Evolutionary conservation across 1,139 yeast genomes (phyloP).

Genomic region (Yamadazyma friedrichii): DNA sequence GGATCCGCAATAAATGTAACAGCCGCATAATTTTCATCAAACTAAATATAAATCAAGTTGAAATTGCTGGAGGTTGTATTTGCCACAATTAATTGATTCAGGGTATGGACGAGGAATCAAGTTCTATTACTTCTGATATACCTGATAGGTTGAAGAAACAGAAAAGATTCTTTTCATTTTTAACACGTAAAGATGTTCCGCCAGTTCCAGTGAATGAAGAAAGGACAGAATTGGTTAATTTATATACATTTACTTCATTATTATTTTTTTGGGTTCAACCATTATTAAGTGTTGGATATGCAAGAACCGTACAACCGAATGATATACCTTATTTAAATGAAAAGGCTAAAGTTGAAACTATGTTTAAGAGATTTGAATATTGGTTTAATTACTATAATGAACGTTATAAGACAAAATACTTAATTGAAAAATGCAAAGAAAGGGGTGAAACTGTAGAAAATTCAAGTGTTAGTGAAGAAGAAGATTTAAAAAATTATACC

Average conservation of each 20-base stretch:
- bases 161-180: conserved; percentile 15
- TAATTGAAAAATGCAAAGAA: conserved; percentile 25
- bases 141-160: conserved; percentile 15
- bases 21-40: too few relatives aligned
- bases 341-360: conserved; percentile 50
- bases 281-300: conserved; percentile 59
- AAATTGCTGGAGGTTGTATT: too few relatives aligned
- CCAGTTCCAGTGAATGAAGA: conserved; percentile 54
- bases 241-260: conserved; percentile 28
- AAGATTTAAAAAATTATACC: conserved; percentile 10
- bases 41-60: too few relatives aligned
- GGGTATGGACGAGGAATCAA: conserved; percentile 4
- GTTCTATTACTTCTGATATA: background rate
- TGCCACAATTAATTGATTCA: background rate
- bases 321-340: conserved; percentile 59
- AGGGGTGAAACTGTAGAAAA: conserved; percentile 11
- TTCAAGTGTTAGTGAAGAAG: conserved; percentile 16
- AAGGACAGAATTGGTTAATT: conserved; percentile 31
- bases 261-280: conserved; percentile 65
- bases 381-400: conserved; percentile 35
- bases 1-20: too few relatives aligned
- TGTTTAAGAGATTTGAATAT: conserved; percentile 30
- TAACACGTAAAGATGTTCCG: conserved; percentile 33
- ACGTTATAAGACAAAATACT: conserved; percentile 25
- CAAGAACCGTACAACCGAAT: conserved; percentile 59